Conservation (phyloP, 345 rosid genomes). For the Barbarea vulgaris region DNA sequence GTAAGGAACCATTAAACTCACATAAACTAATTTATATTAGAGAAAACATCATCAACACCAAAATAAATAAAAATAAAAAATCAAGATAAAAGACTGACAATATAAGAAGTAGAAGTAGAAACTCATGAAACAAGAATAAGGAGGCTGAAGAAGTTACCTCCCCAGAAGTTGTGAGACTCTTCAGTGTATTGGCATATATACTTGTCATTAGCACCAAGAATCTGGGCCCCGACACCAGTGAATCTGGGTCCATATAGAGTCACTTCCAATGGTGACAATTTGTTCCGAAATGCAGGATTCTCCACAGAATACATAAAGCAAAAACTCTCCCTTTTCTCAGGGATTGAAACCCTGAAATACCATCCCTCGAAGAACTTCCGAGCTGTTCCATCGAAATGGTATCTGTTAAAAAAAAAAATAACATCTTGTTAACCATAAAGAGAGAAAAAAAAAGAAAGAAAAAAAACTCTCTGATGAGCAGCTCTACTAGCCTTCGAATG, state of each 20-base stretch:
- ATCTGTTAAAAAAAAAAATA: constrained; percentile 42
- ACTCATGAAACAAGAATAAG: background rate
- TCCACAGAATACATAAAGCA: constrained; percentile 93
- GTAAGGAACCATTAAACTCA: background rate
- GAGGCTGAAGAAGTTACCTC: constrained; percentile 59
- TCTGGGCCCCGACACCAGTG: constrained; percentile 93
- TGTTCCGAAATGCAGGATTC: constrained; percentile 71
- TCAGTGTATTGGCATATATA: constrained; percentile 70
- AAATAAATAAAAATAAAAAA: background rate
- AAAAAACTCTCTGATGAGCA: background rate
- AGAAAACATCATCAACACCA: background rate
- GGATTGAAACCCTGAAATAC: constrained; percentile 92
- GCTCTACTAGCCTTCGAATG: background rate
- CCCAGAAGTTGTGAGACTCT: constrained; percentile 89
- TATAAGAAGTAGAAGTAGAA: background rate
- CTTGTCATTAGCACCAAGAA: constrained; percentile 89
- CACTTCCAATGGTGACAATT: constrained; percentile 53
- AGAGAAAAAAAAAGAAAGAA: background rate
- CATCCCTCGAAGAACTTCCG: constrained; percentile 89
- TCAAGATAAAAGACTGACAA: background rate
- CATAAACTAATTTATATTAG: background rate
- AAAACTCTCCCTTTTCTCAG: constrained; percentile 82
- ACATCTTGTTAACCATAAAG: background rate
- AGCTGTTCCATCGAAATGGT: constrained; percentile 84
- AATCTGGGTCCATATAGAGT: constrained; percentile 67